Base-by-base conservation (phyloP, 108 stramenopile species). In the Cyclostephanos tholiformis region DNA sequence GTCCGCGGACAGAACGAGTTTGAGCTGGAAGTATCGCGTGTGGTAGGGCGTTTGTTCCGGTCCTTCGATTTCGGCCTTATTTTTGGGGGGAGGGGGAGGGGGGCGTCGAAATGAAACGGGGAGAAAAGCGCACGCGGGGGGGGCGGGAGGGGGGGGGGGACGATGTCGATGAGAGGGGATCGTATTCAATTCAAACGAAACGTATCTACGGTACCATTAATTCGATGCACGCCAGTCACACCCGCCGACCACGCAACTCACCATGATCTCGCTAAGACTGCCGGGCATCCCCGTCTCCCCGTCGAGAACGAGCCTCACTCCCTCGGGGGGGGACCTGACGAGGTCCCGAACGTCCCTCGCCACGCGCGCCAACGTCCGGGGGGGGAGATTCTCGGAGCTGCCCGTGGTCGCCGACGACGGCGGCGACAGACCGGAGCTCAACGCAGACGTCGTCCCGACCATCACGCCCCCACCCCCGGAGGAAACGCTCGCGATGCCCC, bases 31-130 rank as follows among this genome's bases (percentile, higher is more conserved):
- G 70, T 79, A 89, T 56, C 88, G 92, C 0, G 85, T 88, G 67
- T 95, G 93, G 82, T 97, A 99, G 17, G 99, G 99, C 20, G 99
- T 99, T 65, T 89, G 96, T 69, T 76, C 88, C 19, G 98, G 98
- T 48, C 98, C 98, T 77, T 89, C 83, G 52, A 98, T 92, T 72
- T 96, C 94, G 32, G 97, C 97, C 94, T 97, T 73, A 16, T 38
- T 52, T 48, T 43, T 39, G 6, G 2, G 26, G 7, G 39, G 16
- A 29, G 19, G 32, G 27, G 0, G 36, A 71, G 2, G 26, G 7
- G 39, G 16, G 22, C 14, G 32, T 41, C 3, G 36, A 71, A 29
- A 65, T 22, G 23, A 59, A 19, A n/a, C 3, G 17, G 46, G 36
- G 6, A 26, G 51, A 9, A 68, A 62, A n/a, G n/a, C n/a, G n/a